Percentiles rank a stretch among this genome's conserved stretches.
phyloP scores from a whole-genome alignment of 2,329 filamentous ascomycete genomes.

The Fusarium brachygibbosum region DNA sequence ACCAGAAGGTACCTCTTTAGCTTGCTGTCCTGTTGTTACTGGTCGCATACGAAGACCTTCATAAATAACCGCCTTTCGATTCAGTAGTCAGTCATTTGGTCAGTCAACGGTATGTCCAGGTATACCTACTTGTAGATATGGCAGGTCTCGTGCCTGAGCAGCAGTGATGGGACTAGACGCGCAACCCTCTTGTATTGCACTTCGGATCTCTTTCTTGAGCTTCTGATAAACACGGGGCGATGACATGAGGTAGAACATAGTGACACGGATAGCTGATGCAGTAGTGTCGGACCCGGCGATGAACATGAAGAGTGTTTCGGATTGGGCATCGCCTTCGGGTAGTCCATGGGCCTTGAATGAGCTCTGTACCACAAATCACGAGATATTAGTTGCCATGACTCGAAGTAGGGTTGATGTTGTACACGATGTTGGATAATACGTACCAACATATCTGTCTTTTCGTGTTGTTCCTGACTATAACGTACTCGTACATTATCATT shows the following conservation, averaged over 20 bases:
- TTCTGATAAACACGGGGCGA: background rate
- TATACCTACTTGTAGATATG: background rate
- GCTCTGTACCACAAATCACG: background rate
- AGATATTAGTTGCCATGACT: rapidly evolving
- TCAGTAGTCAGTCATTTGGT: rapidly evolving
- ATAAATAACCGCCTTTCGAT: background rate
- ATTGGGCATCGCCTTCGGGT: background rate
- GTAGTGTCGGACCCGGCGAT: constrained; percentile 13
- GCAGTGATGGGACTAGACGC: background rate
- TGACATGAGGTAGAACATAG: constrained; percentile 5
- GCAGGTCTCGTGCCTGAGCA: background rate
- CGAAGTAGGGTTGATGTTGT: rapidly evolving
- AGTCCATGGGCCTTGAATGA: constrained; percentile 2
- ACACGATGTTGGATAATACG: rapidly evolving
- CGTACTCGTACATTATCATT: constrained; percentile 1
- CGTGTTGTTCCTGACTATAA: background rate
- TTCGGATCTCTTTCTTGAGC: constrained; percentile 10
- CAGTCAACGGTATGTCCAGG: rapidly evolving
- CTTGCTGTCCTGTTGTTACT: background rate
- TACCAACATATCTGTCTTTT: constrained; percentile 8
- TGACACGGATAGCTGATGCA: background rate
- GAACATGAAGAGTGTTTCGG: constrained; percentile 4
- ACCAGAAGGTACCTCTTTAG: background rate
- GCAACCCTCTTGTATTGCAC: rapidly evolving
- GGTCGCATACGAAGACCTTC: constrained; percentile 7